Conservation (phyloP, 371 early-diverging fungal genomes). For the Rhizopus microsporus region DNA sequence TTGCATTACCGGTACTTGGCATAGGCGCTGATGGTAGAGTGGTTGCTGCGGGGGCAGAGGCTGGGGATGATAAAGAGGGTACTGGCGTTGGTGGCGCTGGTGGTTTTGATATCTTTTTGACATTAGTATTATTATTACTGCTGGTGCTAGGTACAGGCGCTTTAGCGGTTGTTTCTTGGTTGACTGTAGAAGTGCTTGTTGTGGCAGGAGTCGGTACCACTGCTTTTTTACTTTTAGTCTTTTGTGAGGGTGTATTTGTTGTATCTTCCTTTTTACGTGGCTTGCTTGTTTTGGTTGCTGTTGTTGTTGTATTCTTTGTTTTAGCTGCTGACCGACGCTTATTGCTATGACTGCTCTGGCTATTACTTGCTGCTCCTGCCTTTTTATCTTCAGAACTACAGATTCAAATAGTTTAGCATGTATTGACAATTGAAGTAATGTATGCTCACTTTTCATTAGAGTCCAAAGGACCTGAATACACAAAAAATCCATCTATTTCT, state of each 20-base stretch:
- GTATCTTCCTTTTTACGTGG: conserved; percentile 14
- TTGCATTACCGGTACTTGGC: background rate
- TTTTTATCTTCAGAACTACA: conserved; percentile 1
- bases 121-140: background rate
- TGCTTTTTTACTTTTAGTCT: conserved; percentile 4
- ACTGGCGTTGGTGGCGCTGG: no score
- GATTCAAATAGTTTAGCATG: background rate
- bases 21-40: no score
- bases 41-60: background rate
- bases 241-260: conserved; percentile 6
- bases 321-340: conserved; percentile 16
- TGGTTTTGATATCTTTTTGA: background rate
- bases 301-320: background rate
- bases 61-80: no score
- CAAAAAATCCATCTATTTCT: conserved; percentile 49
- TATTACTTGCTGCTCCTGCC: background rate
- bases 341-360: background rate
- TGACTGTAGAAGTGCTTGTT: background rate
- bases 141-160: background rate
- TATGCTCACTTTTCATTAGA: conserved; percentile 44
- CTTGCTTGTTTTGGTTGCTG: background rate
- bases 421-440: background rate
- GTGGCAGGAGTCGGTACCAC: background rate
- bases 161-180: background rate
- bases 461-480: conserved; percentile 52